Evolutionary conservation across 305 asterid species (phyloP), one percentile per base, ranked within the genome.

Genomic region (Plantago coronopus): DNA sequence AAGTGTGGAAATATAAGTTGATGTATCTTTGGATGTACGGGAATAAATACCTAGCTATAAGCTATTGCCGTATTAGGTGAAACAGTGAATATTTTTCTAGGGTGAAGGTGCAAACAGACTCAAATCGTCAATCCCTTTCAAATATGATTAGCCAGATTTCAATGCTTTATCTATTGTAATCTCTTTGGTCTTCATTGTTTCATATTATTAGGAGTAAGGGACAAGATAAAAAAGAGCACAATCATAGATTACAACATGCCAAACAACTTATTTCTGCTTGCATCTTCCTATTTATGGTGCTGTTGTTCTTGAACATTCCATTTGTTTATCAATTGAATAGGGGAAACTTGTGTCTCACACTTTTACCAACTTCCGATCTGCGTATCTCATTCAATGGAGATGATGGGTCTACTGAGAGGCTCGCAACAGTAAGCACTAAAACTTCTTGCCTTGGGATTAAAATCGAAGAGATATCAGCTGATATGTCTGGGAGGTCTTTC

Each of bases 401-500:
- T 64, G 94, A 87, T 73, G 89, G 96, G 37, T 73, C 73, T 20
- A 69, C 72, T 59, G 95, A 83, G 80, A 83, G 82, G 66, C 77
- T 89, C 49, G 74, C 79, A 56, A 83, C 93, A 56, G 65, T 80
- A 68, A 68, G 81, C 67, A 45, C 74, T 4, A 80, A 69, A 56
- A 58, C 75, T 48, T 69, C 76, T 23, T 65, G 75, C 69, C 67
- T 76, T 44, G 69, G 68, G 14, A 58, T 83, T 37, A 82, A 75
- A 71, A 76, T 89, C 29, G 79, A 74, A 64, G 87, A 71, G 67
- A 83, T 91, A 55, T 57, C 76, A n/a, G 81, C 83, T 6, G 98
- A 91, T 72, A 67, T 65, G 48, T 88, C 95, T 68, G 97, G 91
- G 38, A 84, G 95, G 62, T 88, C 96, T 65, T 88, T 91, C 66